phyloP scores from a whole-genome alignment of 306 rosid genomes.

The Acacia acuminata region DNA sequence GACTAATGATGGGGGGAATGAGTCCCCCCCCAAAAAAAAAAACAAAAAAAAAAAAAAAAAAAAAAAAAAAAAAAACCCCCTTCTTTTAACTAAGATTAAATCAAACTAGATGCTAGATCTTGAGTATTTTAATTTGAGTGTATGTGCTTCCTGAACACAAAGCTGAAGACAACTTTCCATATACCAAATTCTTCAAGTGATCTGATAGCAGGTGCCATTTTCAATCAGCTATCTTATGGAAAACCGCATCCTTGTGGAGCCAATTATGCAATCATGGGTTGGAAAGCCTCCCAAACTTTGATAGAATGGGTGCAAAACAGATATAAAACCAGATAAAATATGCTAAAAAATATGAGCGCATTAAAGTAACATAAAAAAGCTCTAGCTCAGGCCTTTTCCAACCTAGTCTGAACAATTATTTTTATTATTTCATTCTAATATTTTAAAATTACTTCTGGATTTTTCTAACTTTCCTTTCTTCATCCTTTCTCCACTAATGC shows the following conservation, averaged over 20 bases:
- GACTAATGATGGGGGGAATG: not conserved
- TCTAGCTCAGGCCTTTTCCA: not conserved
- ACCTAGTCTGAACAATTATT: not conserved
- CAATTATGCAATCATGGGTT: not conserved
- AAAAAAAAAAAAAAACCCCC: no score
- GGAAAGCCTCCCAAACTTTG: not conserved
- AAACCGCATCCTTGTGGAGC: not conserved
- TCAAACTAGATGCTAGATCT: not conserved
- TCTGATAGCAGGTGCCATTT: not conserved
- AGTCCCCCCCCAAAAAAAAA: no score
- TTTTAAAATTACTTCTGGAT: not conserved
- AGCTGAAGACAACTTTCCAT: not conserved
- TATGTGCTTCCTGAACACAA: not conserved
- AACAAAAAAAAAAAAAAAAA: no score
- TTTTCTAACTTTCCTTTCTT: not conserved
- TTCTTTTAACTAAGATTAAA: not conserved
- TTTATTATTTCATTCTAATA: not conserved
- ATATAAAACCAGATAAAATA: not conserved
- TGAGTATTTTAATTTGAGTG: not conserved
- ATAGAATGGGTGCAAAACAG: not conserved
- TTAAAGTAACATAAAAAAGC: not conserved
- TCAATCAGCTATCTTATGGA: not conserved
- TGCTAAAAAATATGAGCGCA: not conserved
- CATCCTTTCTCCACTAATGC: not conserved
- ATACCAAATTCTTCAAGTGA: not conserved